Conservation (phyloP, 106 monocot species). For the Allium cepa region DNA sequence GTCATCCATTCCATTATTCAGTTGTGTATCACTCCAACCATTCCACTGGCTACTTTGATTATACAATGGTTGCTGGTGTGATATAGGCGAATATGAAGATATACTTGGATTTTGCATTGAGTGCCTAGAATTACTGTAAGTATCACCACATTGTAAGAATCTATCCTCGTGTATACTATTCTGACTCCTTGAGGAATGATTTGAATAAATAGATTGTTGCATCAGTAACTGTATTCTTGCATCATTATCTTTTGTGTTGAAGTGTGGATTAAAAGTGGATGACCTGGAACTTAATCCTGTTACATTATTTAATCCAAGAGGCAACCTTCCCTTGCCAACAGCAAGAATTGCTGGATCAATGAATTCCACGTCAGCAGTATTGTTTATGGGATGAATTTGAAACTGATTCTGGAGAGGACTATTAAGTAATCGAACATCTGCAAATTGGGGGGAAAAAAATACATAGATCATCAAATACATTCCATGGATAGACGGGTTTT, state of each 20-base stretch:
- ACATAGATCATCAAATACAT: no score
- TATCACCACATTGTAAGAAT: conserved; percentile 47
- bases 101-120: conserved; percentile 30
- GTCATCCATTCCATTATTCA: conserved; percentile 23
- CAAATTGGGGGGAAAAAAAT: neutral
- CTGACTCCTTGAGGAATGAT: conserved; percentile 30
- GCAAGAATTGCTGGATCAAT: conserved; percentile 94
- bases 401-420: conserved; percentile 28
- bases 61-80: conserved; percentile 36
- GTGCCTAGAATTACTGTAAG: conserved; percentile 34
- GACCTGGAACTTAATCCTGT: conserved; percentile 28
- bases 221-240: conserved; percentile 49
- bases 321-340: conserved; percentile 67
- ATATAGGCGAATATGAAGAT: conserved; percentile 33
- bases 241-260: conserved; percentile 38
- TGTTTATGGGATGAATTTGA: conserved; percentile 35
- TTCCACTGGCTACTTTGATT: conserved; percentile 44
- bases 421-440: conserved; percentile 31
- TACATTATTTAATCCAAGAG: conserved; percentile 26
- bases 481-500: no score
- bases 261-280: conserved; percentile 31
- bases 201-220: conserved; percentile 44
- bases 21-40: conserved; percentile 45
- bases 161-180: conserved; percentile 25
- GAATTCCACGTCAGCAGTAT: conserved; percentile 60